Evolutionary conservation across 495 filamentous ascomycete species (phyloP).

Genomic region (Aspergillus homomorphus): DNA sequence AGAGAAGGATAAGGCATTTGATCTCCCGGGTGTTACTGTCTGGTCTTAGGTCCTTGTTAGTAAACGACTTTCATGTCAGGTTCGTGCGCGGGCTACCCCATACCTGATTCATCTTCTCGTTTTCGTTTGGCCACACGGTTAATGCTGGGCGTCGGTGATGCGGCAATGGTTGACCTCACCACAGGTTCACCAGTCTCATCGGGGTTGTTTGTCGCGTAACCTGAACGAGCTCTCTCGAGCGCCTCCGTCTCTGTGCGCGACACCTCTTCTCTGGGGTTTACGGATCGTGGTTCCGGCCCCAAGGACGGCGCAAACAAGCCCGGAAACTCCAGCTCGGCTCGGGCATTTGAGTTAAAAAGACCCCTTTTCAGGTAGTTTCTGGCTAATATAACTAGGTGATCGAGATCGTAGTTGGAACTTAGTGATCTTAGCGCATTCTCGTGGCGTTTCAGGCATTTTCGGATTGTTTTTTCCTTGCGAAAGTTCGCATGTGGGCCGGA

Average conservation of each 20-base stretch:
- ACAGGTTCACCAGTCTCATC: too few relatives aligned
- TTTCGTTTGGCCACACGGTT: too few relatives aligned
- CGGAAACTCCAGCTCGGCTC: background rate
- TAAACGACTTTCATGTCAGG: too few relatives aligned
- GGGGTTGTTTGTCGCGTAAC: too few relatives aligned
- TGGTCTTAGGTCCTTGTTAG: too few relatives aligned
- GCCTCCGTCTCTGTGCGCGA: background rate
- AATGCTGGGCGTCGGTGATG: too few relatives aligned
- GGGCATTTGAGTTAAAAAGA: background rate
- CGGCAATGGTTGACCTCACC: too few relatives aligned
- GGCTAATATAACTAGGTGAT: background rate
- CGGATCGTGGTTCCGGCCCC: too few relatives aligned
- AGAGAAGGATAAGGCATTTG: too few relatives aligned
- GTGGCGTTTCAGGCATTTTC: background rate
- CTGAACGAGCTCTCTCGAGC: background rate
- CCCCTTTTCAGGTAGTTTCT: background rate
- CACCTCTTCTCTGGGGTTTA: too few relatives aligned
- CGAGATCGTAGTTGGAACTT: background rate
- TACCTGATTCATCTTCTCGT: too few relatives aligned
- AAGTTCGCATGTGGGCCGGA: background rate
- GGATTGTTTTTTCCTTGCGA: background rate
- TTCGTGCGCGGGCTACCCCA: too few relatives aligned
- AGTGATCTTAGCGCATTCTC: background rate
- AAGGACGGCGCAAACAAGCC: background rate
- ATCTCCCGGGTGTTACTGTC: background rate